Base-by-base conservation (phyloP, 2,329 filamentous ascomycete genomes). In the Cladosporium velox region DNA sequence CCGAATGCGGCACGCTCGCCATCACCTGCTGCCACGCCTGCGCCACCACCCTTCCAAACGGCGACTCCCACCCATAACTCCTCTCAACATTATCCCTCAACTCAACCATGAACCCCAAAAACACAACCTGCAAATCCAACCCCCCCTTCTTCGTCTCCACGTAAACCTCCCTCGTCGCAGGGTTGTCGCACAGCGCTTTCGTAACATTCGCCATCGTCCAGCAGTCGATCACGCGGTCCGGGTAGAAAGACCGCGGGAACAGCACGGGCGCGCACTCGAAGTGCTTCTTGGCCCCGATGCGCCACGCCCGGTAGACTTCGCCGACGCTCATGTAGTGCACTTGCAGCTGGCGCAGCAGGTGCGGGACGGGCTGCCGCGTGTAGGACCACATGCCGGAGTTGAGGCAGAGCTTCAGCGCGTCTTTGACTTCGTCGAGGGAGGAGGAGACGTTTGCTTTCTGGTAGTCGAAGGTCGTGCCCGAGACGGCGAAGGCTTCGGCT, bases 341-440 rank as follows among this genome's bases (percentile, higher is more conserved):
- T 54, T 87, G 82, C 6, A 87, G 72, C 41, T 86, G 82, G 65
- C 86, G 81, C 10, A 86, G 80, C 1, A 88, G 70, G 15, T 82
- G 79, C 0, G 85, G 79, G 41, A 83, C 82, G 0, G 87, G 87
- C 67, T 88, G 86, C 18, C 81, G 80, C 34, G 82, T 79, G 10
- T 84, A 68, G 0, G 83, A 81, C 79, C 81, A 86, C 10, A 79
- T 67, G 0, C 74, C 72, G 70, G 11, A 78, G 75, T 67, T 78
- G 68, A 59, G 72, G 58, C 1, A 77, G 67, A 62, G 76, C 70
- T 68, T 70, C 5, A 73, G 59, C 3, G 71, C 70, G 62, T 72
- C 71, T 34, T 70, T 61, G 74, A 71, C 64, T 71, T 71, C 66
- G 61, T 72, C 71, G 32, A 71, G 65, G 14, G 59, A 67, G 15